These are phyloP conservation scores for Quercus phellos DNA, from an alignment of 331 rosid species.

Conservation along the genomic window DNA sequence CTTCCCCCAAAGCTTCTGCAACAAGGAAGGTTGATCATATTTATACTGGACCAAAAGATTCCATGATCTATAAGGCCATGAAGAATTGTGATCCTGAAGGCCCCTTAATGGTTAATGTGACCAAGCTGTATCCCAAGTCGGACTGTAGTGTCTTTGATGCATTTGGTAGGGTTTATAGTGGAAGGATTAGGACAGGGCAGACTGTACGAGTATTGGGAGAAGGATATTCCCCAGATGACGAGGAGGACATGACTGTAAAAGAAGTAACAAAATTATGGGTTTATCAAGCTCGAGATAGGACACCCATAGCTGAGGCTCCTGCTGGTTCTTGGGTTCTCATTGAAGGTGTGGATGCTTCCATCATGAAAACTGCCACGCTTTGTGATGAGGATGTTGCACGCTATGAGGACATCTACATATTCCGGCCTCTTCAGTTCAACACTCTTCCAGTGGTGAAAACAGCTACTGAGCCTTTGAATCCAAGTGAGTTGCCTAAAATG, in stretches of 20 bases:
- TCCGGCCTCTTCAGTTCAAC: slow-evolving; percentile 92
- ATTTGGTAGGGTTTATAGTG: slow-evolving; percentile 93
- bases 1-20: slow-evolving; percentile 88
- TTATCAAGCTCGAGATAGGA: slow-evolving; percentile 92
- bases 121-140: slow-evolving; percentile 91
- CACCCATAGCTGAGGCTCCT: slow-evolving; percentile 89
- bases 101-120: slow-evolving; percentile 85
- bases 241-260: slow-evolving; percentile 93
- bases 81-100: slow-evolving; percentile 77
- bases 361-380: slow-evolving; percentile 94
- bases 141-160: slow-evolving; percentile 98
- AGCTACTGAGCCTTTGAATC: slow-evolving; percentile 93
- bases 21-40: slow-evolving; percentile 78
- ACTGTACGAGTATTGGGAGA: slow-evolving; percentile 87
- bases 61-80: slow-evolving; percentile 80
- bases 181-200: slow-evolving; percentile 93
- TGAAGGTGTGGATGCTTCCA: slow-evolving; percentile 98
- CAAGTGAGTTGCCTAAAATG: slow-evolving; percentile 97
- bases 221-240: slow-evolving; percentile 97
- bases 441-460: slow-evolving; percentile 96
- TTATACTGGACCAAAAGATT: slow-evolving; percentile 86
- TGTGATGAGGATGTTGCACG: slow-evolving; percentile 50
- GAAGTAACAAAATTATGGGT: slow-evolving; percentile 96
- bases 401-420: slow-evolving; percentile 86
- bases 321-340: slow-evolving; percentile 98